A percentile compares a stretch with the other conserved stretches of the same genome.
Conservation (phyloP, 345 rosid genomes). For the Toxicodendron radicans region DNA sequence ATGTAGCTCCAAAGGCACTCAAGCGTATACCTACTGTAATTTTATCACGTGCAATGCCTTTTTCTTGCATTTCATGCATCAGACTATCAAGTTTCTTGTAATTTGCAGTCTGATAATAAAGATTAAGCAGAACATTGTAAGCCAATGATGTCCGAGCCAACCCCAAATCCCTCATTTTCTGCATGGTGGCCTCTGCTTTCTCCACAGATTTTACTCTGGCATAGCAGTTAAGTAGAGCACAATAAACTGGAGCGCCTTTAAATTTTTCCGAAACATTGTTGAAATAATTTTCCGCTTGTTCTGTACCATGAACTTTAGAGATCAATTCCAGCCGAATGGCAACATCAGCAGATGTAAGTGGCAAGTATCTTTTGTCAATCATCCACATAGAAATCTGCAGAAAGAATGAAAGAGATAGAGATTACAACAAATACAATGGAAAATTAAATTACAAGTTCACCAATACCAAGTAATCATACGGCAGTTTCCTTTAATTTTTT, state of each 20-base stretch:
- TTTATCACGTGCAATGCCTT: conserved; percentile 19
- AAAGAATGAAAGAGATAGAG: background rate
- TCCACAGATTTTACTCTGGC: conserved; percentile 26
- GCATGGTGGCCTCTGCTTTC: conserved; percentile 40
- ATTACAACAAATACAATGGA: background rate
- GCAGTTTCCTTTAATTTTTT: background rate
- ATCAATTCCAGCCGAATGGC: conserved; percentile 47
- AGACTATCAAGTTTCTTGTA: conserved; percentile 27
- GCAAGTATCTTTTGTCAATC: conserved; percentile 30
- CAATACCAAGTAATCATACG: background rate
- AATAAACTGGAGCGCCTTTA: conserved; percentile 21
- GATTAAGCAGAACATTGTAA: conserved; percentile 31
- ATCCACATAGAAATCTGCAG: conserved; percentile 49
- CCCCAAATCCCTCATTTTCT: conserved; percentile 38
- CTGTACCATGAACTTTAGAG: conserved; percentile 32
- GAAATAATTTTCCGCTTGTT: conserved; percentile 39
- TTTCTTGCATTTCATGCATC: conserved; percentile 34
- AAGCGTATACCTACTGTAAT: conserved; percentile 19
- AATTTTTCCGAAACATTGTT: conserved; percentile 24
- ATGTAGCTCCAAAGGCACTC: conserved; percentile 30
- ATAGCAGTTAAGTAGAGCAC: conserved; percentile 48
- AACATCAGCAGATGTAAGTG: conserved; percentile 19
- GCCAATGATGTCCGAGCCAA: background rate
- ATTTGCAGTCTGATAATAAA: conserved; percentile 30
- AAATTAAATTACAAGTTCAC: background rate